Percentiles rank a stretch among this genome's conserved stretches.
phyloP scores from a whole-genome alignment of 495 filamentous ascomycete species.

The Penicillium soppii region DNA sequence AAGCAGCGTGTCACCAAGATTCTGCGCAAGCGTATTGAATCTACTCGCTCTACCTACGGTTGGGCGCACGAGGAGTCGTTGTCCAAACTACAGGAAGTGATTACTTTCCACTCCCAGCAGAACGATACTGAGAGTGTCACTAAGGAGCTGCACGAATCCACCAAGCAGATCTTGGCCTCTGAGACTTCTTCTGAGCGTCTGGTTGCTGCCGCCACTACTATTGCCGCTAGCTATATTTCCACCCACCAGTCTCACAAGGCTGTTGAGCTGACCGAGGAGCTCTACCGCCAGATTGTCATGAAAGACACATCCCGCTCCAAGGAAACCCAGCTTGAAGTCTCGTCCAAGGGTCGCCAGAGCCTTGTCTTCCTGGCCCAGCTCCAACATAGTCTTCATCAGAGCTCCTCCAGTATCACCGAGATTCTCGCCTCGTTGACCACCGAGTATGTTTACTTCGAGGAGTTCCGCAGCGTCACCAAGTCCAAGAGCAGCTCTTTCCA shows the following conservation, averaged over 20 bases:
- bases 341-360: slow-evolving; percentile 32
- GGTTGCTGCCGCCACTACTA: slow-evolving; percentile 29
- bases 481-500: slow-evolving; percentile 32
- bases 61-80: slow-evolving; percentile 41
- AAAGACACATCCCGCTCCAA: slow-evolving; percentile 24
- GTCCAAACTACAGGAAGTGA: slow-evolving; percentile 31
- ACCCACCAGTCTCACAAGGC: slow-evolving; percentile 30
- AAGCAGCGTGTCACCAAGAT: slow-evolving; percentile 26
- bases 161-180: slow-evolving; percentile 29
- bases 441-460: slow-evolving; percentile 40
- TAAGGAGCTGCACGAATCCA: slow-evolving; percentile 31
- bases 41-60: slow-evolving; percentile 28
- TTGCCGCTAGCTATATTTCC: slow-evolving; percentile 33
- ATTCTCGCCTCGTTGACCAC: slow-evolving; percentile 35
- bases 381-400: slow-evolving; percentile 31
- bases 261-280: slow-evolving; percentile 29
- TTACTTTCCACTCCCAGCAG: slow-evolving; percentile 30
- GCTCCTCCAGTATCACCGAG: slow-evolving; percentile 32
- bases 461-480: slow-evolving; percentile 28
- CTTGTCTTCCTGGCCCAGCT: slow-evolving; percentile 40
- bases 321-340: slow-evolving; percentile 22
- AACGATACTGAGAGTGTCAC: slow-evolving; percentile 22
- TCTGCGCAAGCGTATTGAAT: slow-evolving; percentile 27
- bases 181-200: slow-evolving; percentile 30
- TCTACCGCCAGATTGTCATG: slow-evolving; percentile 37